Conservation (phyloP, 2,329 filamentous ascomycete species). For the Sarocladium strictum region DNA sequence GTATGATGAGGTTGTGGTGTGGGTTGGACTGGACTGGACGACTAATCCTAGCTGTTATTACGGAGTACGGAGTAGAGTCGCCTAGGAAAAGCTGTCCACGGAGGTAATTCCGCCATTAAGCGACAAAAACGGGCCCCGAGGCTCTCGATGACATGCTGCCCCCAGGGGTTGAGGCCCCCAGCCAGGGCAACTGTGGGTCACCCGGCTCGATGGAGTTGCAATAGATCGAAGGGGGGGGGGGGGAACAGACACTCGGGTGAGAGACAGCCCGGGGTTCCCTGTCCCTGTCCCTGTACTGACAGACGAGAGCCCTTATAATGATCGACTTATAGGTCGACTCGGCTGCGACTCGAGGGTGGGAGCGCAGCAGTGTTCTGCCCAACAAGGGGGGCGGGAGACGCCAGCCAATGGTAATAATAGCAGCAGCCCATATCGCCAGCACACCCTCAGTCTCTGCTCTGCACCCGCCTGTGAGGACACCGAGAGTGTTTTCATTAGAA, state of each 20-base stretch:
- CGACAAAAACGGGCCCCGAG: constrained; percentile 1
- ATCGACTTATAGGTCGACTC: not conserved
- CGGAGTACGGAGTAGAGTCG: not conserved
- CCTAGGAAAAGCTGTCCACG: not conserved
- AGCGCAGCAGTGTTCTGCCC: not conserved
- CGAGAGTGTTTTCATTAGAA: constrained; percentile 8
- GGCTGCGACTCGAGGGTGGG: not conserved
- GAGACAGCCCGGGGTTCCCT: not conserved
- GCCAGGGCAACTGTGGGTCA: not conserved
- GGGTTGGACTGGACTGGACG: no score
- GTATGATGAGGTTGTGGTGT: no score
- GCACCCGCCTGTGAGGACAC: constrained; percentile 8
- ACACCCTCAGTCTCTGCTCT: not conserved
- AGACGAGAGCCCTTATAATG: not conserved
- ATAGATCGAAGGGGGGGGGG: constrained; percentile 3
- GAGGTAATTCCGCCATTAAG: constrained; percentile 13
- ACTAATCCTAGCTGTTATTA: no score
- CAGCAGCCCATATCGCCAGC: not conserved
- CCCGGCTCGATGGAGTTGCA: constrained; percentile 4
- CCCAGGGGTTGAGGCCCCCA: not conserved
- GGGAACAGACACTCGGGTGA: constrained; percentile 6
- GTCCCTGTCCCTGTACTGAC: not conserved
- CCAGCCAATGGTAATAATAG: constrained; percentile 9
- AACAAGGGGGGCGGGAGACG: not conserved
- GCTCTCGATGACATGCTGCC: not conserved